These are phyloP conservation scores for Schizosaccharomyces cryophilus DNA, from an alignment of 805 yeast genomes.

Conservation along the genomic window DNA sequence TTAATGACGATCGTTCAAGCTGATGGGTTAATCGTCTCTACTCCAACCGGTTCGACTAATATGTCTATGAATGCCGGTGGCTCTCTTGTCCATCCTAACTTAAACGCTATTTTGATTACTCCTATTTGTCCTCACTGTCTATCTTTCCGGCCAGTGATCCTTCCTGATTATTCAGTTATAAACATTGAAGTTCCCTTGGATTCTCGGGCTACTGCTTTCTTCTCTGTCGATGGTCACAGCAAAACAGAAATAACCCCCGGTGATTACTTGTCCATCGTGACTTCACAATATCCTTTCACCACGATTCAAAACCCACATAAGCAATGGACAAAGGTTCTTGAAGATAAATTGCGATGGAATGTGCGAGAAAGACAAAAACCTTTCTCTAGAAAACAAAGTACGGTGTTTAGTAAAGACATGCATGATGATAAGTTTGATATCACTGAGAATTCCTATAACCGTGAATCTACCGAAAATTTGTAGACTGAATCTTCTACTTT, in stretches of 20 bases:
- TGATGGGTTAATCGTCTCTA: background rate
- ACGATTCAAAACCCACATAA: constrained; percentile 41
- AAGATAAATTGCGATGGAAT: constrained; percentile 67
- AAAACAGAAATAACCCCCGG: constrained; percentile 62
- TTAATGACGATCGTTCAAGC: constrained; percentile 12
- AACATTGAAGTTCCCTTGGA: constrained; percentile 55
- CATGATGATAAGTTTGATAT: background rate
- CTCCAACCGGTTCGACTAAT: background rate
- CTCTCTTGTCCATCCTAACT: constrained; percentile 79
- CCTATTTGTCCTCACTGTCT: constrained; percentile 86
- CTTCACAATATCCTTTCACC: constrained; percentile 82
- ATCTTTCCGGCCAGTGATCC: constrained; percentile 70
- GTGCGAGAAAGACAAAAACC: background rate
- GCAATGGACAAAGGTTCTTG: constrained; percentile 63
- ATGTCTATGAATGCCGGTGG: constrained; percentile 30
- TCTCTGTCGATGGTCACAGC: constrained; percentile 81
- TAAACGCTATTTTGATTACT: constrained; percentile 73
- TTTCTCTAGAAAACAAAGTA: background rate
- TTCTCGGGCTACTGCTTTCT: constrained; percentile 85
- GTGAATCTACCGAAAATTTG: background rate
- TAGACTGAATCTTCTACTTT: background rate
- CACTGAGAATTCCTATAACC: background rate
- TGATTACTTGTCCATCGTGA: constrained; percentile 62
- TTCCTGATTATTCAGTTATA: constrained; percentile 79
- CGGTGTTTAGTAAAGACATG: background rate